These are phyloP conservation scores for Emmonsiellopsis sp. DNA, from an alignment of 2,329 filamentous ascomycete species.

Conservation along the genomic window DNA sequence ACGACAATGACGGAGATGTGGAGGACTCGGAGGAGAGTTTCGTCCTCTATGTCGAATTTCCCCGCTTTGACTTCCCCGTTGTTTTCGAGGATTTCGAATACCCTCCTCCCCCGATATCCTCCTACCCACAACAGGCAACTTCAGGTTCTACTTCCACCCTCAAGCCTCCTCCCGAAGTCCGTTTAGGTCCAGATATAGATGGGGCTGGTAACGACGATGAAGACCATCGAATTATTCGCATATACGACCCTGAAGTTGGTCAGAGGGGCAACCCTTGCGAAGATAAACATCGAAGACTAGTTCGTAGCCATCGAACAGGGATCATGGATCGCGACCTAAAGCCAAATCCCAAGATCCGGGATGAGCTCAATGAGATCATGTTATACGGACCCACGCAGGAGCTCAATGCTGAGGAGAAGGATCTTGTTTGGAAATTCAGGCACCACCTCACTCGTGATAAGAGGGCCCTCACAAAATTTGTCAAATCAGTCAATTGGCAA, in stretches of 20 bases:
- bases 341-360: conserved; percentile 88
- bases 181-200: conserved; percentile 82
- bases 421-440: conserved; percentile 94
- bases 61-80: conserved; percentile 89
- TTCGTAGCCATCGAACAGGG: conserved; percentile 87
- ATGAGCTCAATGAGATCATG: conserved; percentile 86
- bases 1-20: conserved; percentile 24
- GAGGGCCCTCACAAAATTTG: conserved; percentile 85
- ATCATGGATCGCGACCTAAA: conserved; percentile 91
- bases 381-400: conserved; percentile 87
- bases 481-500: conserved; percentile 94
- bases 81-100: conserved; percentile 96
- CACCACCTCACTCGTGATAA: conserved; percentile 93
- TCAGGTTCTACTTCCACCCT: conserved; percentile 61
- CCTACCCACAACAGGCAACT: conserved; percentile 55
- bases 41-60: conserved; percentile 80
- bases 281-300: conserved; percentile 83
- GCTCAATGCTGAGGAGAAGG: conserved; percentile 82
- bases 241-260: conserved; percentile 90
- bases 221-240: conserved; percentile 58
- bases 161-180: conserved; percentile 78
- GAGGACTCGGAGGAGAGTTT: conserved; percentile 53
- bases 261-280: conserved; percentile 88
- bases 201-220: conserved; percentile 46
- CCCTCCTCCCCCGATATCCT: conserved; percentile 70